These are phyloP conservation scores for Termitomyces sp. DNA, from an alignment of 768 basidiomycete genomes.

Conservation along the genomic window DNA sequence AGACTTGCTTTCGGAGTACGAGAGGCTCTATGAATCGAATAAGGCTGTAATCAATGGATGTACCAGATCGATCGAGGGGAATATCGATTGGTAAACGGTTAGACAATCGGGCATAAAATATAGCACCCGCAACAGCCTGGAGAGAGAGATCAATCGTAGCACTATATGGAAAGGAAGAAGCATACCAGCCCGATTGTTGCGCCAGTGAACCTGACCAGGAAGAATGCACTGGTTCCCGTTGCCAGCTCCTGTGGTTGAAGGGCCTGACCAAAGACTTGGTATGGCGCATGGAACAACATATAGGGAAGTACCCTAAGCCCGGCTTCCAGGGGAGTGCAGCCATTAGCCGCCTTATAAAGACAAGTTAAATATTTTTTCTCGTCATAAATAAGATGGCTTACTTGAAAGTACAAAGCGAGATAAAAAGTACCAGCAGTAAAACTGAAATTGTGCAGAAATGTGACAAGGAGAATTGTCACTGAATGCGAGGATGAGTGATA, in stretches of 20 bases:
- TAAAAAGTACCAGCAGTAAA: constrained; percentile 88
- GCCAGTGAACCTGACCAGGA: constrained; percentile 83
- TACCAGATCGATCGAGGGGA: constrained; percentile 34
- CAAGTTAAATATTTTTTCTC: background rate
- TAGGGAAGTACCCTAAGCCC: constrained; percentile 78
- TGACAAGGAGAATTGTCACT: constrained; percentile 67
- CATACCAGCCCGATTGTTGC: constrained; percentile 79
- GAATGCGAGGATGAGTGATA: constrained; percentile 11
- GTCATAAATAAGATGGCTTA: constrained; percentile 22
- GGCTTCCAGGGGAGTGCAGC: constrained; percentile 66
- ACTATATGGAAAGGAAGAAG: constrained; percentile 3
- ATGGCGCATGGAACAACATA: constrained; percentile 84
- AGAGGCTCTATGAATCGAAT: constrained; percentile 45
- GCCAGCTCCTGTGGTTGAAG: constrained; percentile 67
- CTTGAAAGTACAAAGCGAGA: constrained; percentile 81
- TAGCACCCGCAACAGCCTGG: constrained; percentile 73
- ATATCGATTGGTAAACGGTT: constrained; percentile 47
- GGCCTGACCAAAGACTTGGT: constrained; percentile 71
- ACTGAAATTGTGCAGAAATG: constrained; percentile 78
- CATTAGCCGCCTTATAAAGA: constrained; percentile 57
- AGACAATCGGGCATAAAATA: constrained; percentile 57
- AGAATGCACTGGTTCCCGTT: constrained; percentile 81
- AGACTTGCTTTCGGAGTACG: constrained; percentile 40
- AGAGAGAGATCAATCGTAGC: constrained; percentile 15
- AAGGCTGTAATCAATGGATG: constrained; percentile 53